Evolutionary conservation across 1,284 basidiomycete genomes (phyloP).

Genomic region (Inonotus hispidus): DNA sequence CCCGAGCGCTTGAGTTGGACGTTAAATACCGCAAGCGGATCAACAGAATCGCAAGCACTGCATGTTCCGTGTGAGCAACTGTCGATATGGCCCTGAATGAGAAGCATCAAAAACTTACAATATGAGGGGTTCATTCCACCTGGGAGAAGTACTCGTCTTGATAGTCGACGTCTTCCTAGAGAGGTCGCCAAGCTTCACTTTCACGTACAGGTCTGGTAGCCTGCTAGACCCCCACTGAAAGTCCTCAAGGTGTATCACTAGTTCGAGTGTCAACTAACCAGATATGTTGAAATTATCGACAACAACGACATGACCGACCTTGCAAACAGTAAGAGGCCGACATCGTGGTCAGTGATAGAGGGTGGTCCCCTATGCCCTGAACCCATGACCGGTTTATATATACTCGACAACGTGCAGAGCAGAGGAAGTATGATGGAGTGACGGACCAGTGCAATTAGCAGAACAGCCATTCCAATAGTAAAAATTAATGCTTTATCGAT

Average conservation of each 20-base stretch:
- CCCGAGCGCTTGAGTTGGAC: background rate
- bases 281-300: background rate
- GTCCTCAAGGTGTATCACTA: background rate
- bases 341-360: background rate
- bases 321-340: background rate
- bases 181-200: background rate
- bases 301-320: background rate
- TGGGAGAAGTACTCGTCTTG: background rate
- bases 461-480: no score
- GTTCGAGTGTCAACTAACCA: background rate
- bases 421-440: no score
- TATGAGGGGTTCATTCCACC: background rate
- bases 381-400: no score
- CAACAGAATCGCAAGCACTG: background rate
- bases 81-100: background rate
- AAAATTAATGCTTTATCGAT: no score
- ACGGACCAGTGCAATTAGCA: no score
- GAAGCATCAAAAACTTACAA: background rate
- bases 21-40: background rate
- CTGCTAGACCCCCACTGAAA: background rate
- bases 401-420: no score
- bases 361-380: no score
- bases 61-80: background rate
- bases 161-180: background rate
- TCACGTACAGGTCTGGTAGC: conserved; percentile 1